These are phyloP conservation scores for Talaromyces adpressus DNA, from an alignment of 495 filamentous ascomycete genomes.

Conservation along the genomic window DNA sequence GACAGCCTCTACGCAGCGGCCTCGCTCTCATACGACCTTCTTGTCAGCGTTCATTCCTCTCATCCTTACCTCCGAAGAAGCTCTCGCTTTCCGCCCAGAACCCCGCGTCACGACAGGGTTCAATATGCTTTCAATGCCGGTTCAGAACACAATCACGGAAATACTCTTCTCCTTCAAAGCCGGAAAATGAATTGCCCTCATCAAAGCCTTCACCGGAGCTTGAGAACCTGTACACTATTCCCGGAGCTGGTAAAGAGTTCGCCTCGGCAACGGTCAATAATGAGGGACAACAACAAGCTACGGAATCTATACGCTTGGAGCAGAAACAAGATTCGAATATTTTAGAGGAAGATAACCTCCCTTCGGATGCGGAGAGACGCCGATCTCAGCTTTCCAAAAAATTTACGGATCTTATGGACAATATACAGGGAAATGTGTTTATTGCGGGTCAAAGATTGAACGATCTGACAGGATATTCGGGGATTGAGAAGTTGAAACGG, in stretches of 20 bases:
- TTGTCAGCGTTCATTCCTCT: not conserved
- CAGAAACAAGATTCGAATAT: not conserved
- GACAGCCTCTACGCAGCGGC: conserved; percentile 31
- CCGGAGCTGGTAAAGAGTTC: not conserved
- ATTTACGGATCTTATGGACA: conserved; percentile 77
- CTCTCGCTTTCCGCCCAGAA: not conserved
- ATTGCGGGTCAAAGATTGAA: conserved; percentile 83
- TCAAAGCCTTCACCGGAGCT: not conserved
- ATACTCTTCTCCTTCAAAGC: conserved; percentile 15
- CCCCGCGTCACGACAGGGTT: conserved; percentile 22
- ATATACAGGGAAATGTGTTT: conserved; percentile 76
- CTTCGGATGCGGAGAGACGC: conserved; percentile 68
- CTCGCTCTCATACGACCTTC: not conserved
- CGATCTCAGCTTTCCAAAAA: conserved; percentile 66
- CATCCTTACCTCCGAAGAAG: not conserved
- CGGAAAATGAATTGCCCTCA: conserved; percentile 6
- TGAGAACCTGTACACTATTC: not conserved
- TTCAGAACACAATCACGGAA: conserved; percentile 22
- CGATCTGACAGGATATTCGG: conserved; percentile 87
- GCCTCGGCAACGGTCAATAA: conserved; percentile 19
- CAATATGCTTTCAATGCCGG: conserved; percentile 33
- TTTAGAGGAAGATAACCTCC: conserved; percentile 40
- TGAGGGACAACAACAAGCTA: not conserved
- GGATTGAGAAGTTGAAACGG: conserved; percentile 78
- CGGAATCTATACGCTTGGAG: conserved; percentile 10